Evolutionary conservation across 2,329 filamentous ascomycete species (phyloP).

Genomic region (Setomelanomma holmii): DNA sequence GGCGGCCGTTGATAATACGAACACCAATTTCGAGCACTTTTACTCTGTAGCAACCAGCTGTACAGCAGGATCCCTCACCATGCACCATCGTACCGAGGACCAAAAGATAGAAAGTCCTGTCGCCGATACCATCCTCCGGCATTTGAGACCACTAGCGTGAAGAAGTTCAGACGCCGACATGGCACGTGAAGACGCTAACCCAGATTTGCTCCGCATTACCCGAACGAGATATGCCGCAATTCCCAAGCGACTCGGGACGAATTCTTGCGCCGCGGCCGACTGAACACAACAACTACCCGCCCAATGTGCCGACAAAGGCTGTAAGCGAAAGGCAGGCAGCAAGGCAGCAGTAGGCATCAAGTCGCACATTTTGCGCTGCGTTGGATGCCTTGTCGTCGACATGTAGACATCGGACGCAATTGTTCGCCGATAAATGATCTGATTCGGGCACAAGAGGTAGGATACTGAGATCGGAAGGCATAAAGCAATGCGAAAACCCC

Average conservation of each 20-base stretch:
- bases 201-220: background rate
- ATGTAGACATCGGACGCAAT: background rate
- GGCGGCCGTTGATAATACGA: background rate
- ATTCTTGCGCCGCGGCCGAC: slow-evolving; percentile 6
- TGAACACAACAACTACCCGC: background rate
- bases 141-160: slow-evolving; percentile 4
- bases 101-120: background rate
- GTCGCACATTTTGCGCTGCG: background rate
- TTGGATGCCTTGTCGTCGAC: background rate
- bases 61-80: background rate
- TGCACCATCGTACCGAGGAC: background rate
- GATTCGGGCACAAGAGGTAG: no score
- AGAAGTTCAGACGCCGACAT: slow-evolving; percentile 17
- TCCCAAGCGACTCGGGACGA: slow-evolving; percentile 6
- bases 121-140: slow-evolving; percentile 1
- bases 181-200: slow-evolving; percentile 11
- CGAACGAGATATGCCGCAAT: background rate
- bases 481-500: no score
- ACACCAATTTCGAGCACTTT: background rate
- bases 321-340: background rate
- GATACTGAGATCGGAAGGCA: no score
- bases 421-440: background rate
- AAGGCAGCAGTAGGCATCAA: background rate
- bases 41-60: background rate
- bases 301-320: background rate